A percentile compares a stretch with the other conserved stretches of the same genome.
These are phyloP conservation scores for Nicotiana noctiflora DNA, from an alignment of 257 asterid genomes.

Conservation along the genomic window DNA sequence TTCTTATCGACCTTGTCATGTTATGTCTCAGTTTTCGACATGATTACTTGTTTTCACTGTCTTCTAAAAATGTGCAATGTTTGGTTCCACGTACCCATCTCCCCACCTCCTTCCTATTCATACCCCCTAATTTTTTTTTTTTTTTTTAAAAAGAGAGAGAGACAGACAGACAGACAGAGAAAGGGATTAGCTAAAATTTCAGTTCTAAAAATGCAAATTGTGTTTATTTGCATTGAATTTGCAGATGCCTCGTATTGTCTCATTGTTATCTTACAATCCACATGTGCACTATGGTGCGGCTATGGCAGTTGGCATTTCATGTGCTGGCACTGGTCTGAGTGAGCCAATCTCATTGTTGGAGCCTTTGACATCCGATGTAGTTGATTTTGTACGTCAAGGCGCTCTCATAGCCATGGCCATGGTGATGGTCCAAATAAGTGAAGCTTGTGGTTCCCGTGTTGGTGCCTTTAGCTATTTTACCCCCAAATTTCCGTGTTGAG, in stretches of 20 bases:
- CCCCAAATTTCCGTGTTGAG: background rate
- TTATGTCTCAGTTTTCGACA: background rate
- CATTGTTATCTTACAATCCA: constrained; percentile 92
- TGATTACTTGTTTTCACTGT: background rate
- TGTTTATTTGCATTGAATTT: constrained; percentile 11
- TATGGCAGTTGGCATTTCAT: constrained; percentile 91
- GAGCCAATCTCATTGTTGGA: constrained; percentile 92
- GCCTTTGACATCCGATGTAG: constrained; percentile 94
- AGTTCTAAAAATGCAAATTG: background rate
- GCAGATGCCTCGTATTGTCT: constrained; percentile 92
- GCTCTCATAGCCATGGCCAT: constrained; percentile 98
- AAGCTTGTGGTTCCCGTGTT: constrained; percentile 95
- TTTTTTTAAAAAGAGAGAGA: too few relatives aligned
- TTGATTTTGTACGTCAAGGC: constrained; percentile 98
- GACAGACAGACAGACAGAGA: too few relatives aligned
- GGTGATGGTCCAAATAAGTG: constrained; percentile 94
- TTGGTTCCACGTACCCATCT: background rate
- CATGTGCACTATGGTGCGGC: constrained; percentile 99
- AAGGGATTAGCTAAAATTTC: background rate
- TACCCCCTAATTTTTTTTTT: too few relatives aligned
- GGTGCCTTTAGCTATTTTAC: constrained; percentile 74
- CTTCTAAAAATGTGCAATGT: background rate
- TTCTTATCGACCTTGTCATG: background rate
- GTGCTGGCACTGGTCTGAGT: constrained; percentile 95
- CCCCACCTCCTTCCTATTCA: background rate